Percentiles rank a stretch among this genome's conserved stretches.
Evolutionary conservation across 164 flowering plant species (phyloP).

Genomic region (Piper betle): DNA sequence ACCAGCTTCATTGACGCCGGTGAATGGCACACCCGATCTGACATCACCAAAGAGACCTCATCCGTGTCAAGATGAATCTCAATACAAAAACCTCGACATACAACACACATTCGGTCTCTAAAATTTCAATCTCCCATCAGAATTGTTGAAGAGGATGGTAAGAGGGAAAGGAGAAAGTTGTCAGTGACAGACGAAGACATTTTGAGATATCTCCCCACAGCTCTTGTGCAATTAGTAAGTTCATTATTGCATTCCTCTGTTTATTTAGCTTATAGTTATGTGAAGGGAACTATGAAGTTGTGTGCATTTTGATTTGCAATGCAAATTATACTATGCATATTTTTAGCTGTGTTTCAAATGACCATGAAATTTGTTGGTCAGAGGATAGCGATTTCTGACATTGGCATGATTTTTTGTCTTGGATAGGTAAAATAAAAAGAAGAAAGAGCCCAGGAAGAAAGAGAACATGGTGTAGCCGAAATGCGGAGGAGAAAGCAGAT

Average conservation of each 20-base stretch:
- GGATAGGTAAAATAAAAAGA: constrained; percentile 62
- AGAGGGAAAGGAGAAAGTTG: constrained; percentile 5
- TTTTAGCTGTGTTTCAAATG: no score
- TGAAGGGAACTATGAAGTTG: no score
- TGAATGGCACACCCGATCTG: constrained; percentile 45
- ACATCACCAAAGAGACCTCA: constrained; percentile 45
- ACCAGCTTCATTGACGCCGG: constrained; percentile 33
- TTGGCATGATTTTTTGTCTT: no score
- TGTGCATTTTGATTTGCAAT: no score
- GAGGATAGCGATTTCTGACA: no score
- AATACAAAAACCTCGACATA: constrained; percentile 37
- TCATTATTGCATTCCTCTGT: no score
- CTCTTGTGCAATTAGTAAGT: constrained; percentile 64
- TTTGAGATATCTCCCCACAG: constrained; percentile 39
- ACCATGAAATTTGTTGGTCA: no score
- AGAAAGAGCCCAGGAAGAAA: constrained; percentile 37
- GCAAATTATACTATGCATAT: no score
- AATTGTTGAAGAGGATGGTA: constrained; percentile 10
- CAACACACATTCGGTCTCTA: constrained; percentile 30
- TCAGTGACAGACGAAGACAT: constrained; percentile 24
- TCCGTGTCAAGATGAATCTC: constrained; percentile 36
- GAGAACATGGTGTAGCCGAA: constrained; percentile 54
- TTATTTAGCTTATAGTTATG: no score
- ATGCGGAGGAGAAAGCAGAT: constrained; percentile 47
- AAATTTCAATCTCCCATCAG: constrained; percentile 51